Evolutionary conservation across 176 grass and related monocot genomes (phyloP).

Genomic region (barley (Hordeum vulgare)): MorexV3_pseudomolecules_assembly NC_058522.1:473608321-473608820

Average conservation of each 20-base stretch:
- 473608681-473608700: not conserved
- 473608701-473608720: not conserved
- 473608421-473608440: no score
- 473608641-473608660: not conserved
- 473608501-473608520: no score
- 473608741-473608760: not conserved
- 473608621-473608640: not conserved
- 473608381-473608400: not conserved
- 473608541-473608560: no score
- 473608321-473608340: not conserved
- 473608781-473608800: not conserved
- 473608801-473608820: conserved; percentile 11
- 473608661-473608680: not conserved
- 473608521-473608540: no score
- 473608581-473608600: not conserved
- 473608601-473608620: not conserved
- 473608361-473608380: not conserved
- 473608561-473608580: no score
- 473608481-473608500: no score
- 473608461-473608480: no score
- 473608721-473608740: not conserved
- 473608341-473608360: not conserved
- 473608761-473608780: not conserved
- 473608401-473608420: no score
- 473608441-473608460: no score